Conservation (phyloP, 306 rosid species). For the Prinsepia uniflora region DNA sequence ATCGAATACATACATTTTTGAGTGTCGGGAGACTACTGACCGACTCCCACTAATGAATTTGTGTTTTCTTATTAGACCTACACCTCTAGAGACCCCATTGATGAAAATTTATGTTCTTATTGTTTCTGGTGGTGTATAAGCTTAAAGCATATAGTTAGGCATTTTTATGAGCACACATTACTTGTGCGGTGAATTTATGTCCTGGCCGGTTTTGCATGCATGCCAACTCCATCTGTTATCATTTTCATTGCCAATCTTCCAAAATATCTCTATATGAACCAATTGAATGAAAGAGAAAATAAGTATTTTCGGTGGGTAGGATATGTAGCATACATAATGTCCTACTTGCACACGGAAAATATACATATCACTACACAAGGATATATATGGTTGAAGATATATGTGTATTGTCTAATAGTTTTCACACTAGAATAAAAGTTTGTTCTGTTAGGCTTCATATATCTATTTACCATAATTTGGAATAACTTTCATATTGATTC, state of each 20-base stretch:
- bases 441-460: conserved; percentile 17
- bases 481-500: not conserved
- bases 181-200: conserved; percentile 13
- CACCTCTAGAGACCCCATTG: too few relatives aligned
- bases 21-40: too few relatives aligned
- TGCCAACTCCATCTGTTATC: conserved; percentile 14
- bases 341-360: conserved; percentile 13
- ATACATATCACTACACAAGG: conserved; percentile 7
- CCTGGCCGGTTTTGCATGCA: conserved; percentile 17
- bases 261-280: not conserved
- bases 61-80: too few relatives aligned
- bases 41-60: too few relatives aligned
- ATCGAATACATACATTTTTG: too few relatives aligned
- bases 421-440: conserved; percentile 4
- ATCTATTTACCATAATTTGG: not conserved
- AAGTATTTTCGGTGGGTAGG: not conserved
- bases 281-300: not conserved
- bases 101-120: not conserved
- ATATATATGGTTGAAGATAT: conserved; percentile 19
- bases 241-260: conserved; percentile 10
- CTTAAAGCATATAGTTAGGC: not conserved
- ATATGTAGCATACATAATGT: not conserved
- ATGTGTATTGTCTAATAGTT: not conserved
- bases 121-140: not conserved
- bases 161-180: not conserved